These are phyloP conservation scores for Lichtheimia ornata DNA, from an alignment of 371 early-diverging fungal species.

Conservation along the genomic window DNA sequence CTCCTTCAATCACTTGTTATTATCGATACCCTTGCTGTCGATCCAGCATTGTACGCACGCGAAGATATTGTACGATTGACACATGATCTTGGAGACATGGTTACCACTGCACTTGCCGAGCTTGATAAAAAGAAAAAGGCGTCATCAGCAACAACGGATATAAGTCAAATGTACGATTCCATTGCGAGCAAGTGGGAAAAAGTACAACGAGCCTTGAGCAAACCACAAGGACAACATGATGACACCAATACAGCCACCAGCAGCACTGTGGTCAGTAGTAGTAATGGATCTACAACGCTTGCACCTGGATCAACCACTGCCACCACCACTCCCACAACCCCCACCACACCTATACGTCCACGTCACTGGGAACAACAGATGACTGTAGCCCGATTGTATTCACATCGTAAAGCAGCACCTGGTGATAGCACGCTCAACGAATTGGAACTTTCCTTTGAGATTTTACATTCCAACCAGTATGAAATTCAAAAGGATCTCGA, in stretches of 20 bases:
- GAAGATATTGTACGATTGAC: slow-evolving; percentile 32
- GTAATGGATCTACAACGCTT: too few species aligned
- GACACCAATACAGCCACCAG: neutral
- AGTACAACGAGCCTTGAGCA: slow-evolving; percentile 18
- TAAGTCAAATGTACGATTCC: slow-evolving; percentile 5
- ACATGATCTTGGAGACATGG: slow-evolving; percentile 29
- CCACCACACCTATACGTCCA: neutral
- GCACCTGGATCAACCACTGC: slow-evolving; percentile 2
- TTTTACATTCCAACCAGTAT: slow-evolving; percentile 54
- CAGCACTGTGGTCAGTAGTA: slow-evolving; percentile 2
- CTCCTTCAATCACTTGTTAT: slow-evolving; percentile 32
- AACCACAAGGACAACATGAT: slow-evolving; percentile 11
- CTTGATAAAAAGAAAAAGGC: neutral
- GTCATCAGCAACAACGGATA: neutral
- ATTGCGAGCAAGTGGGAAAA: slow-evolving; percentile 26
- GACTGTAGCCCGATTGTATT: slow-evolving; percentile 16
- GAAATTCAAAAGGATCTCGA: slow-evolving; percentile 61
- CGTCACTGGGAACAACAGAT: slow-evolving; percentile 21
- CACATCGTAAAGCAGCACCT: neutral
- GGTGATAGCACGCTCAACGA: slow-evolving; percentile 41
- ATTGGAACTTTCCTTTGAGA: slow-evolving; percentile 60
- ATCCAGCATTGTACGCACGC: slow-evolving; percentile 25
- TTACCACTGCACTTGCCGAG: slow-evolving; percentile 12
- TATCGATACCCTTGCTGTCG: slow-evolving; percentile 27
- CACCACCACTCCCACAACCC: neutral